Evolutionary conservation across 768 basidiomycete species (phyloP).

Genomic region (Trametes maxima): DNA sequence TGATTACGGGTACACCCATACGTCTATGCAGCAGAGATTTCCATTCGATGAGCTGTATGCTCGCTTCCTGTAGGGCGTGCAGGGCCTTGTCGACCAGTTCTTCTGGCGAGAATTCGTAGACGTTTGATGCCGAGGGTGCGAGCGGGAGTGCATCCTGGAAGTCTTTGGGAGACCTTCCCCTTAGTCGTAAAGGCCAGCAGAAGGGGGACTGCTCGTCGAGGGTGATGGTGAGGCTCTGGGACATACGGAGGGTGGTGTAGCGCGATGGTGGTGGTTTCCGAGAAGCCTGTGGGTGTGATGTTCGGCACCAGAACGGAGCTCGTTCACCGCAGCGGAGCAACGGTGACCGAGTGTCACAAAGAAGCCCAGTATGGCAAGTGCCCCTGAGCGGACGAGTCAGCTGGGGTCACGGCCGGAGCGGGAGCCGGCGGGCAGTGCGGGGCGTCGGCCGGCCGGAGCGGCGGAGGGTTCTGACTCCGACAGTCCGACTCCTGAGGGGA

Average conservation of each 20-base stretch:
- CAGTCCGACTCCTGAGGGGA: neutral
- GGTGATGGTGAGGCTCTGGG: neutral
- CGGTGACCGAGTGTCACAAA: neutral
- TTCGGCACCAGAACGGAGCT: neutral
- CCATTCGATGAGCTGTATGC: constrained; percentile 19
- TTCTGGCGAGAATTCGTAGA: constrained; percentile 8
- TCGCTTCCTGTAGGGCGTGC: constrained; percentile 2
- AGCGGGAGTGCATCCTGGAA: neutral
- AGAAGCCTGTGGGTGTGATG: neutral
- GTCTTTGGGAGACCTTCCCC: neutral
- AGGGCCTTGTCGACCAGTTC: constrained; percentile 20
- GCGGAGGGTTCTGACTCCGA: no score
- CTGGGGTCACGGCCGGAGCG: no score
- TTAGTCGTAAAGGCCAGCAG: neutral
- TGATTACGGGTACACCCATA: constrained; percentile 18
- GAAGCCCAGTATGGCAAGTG: no score
- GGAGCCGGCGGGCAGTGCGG: no score
- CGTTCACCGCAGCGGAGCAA: neutral
- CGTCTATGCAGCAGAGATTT: constrained; percentile 14
- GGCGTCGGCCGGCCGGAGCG: no score
- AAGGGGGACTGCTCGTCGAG: neutral
- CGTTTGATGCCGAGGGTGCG: neutral
- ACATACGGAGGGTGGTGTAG: neutral
- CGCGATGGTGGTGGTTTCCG: neutral
- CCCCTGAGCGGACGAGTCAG: no score